Evolutionary conservation across 495 filamentous ascomycete species (phyloP).

Genomic region (Trichoderma reesei): DNA sequence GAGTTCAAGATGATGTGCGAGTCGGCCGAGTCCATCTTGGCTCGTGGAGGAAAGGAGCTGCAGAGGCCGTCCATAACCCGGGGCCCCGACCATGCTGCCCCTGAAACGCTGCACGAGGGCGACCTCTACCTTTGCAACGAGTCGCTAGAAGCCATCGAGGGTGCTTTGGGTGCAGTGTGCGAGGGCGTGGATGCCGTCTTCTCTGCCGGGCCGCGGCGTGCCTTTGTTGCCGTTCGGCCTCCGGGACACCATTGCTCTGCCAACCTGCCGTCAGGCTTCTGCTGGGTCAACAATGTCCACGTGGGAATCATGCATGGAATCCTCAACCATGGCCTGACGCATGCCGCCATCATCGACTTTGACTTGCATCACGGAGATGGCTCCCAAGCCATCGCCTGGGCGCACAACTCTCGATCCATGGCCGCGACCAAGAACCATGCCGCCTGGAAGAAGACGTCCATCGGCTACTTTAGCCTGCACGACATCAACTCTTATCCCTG

Average conservation of each 20-base stretch:
- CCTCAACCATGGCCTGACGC: constrained; percentile 71
- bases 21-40: constrained; percentile 61
- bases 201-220: constrained; percentile 50
- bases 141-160: constrained; percentile 78
- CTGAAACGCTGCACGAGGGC: constrained; percentile 59
- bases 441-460: constrained; percentile 65
- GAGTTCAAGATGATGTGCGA: constrained; percentile 80
- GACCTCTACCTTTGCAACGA: constrained; percentile 85
- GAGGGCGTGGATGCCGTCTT: constrained; percentile 88
- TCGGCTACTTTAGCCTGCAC: constrained; percentile 92
- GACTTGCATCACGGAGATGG: constrained; percentile 96
- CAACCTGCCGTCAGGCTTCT: constrained; percentile 82
- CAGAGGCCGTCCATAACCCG: constrained; percentile 46
- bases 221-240: constrained; percentile 74
- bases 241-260: constrained; percentile 94
- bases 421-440: constrained; percentile 54
- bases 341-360: constrained; percentile 94
- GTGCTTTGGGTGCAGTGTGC: constrained; percentile 78
- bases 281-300: constrained; percentile 97
- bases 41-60: constrained; percentile 65
- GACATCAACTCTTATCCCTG: constrained; percentile 98
- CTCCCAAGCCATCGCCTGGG: constrained; percentile 85
- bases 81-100: constrained; percentile 33
- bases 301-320: constrained; percentile 88
- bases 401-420: constrained; percentile 57